Percentiles rank a stretch among this genome's conserved stretches.
Conservation (phyloP, 306 rosid species). For the Trifolium fragiferum region DNA sequence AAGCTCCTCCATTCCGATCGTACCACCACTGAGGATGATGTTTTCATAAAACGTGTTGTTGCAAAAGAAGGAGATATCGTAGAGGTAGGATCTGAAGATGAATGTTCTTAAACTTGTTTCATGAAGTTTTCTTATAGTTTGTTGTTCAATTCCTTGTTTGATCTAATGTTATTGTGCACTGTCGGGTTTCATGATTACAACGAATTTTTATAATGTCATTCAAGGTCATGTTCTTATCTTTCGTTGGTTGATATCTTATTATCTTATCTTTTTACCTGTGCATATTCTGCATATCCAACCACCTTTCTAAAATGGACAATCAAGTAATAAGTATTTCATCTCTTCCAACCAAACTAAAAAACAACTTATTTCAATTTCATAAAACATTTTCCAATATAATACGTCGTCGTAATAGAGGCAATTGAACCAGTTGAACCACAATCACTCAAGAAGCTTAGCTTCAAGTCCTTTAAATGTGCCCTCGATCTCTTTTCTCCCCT, state of each 20-base stretch:
- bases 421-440: constrained; percentile 84
- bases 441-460: constrained; percentile 88
- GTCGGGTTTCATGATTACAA: constrained; percentile 17
- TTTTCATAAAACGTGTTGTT: constrained; percentile 88
- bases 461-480: constrained; percentile 90
- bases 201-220: background rate
- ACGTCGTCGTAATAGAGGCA: constrained; percentile 49
- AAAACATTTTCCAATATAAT: no score
- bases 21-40: constrained; percentile 85
- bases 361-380: no score
- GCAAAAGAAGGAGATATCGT: constrained; percentile 92
- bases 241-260: background rate
- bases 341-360: no score
- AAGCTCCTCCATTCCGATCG: no score
- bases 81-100: constrained; percentile 65
- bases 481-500: constrained; percentile 92
- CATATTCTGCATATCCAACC: no score
- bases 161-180: constrained; percentile 6
- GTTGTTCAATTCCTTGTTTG: constrained; percentile 19
- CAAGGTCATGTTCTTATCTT: background rate
- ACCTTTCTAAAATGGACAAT: no score
- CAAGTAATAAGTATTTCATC: no score
- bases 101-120: constrained; percentile 2
- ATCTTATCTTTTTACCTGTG: no score
- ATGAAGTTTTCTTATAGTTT: constrained; percentile 3